Base-by-base conservation (phyloP, 2,329 filamentous ascomycete genomes). In the Hymenoscyphus infarciens region DNA sequence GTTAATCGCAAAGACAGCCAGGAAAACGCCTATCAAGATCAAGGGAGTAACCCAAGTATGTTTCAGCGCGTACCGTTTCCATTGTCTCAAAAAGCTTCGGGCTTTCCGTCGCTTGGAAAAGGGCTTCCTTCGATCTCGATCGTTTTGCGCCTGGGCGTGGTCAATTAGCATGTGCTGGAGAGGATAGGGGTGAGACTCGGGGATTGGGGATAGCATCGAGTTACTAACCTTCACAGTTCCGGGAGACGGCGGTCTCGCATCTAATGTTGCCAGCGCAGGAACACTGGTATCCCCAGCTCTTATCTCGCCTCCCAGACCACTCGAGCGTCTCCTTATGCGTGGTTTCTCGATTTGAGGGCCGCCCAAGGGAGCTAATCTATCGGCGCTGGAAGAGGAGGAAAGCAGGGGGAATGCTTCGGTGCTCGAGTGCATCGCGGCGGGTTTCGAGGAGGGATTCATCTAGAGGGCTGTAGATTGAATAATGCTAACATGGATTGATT, bases 1-100 rank as follows among this genome's bases (percentile, higher is more conserved):
- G 74, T 92, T 89, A 72, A 91, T 74, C 68, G 86, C 85, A 77
- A 94, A 97, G 65, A 86, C 81, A 57, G 81, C 77, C 64, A 90
- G 77, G 73, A 93, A 81, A 73, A 87, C 71, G 63, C 82, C 65
- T 63, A 91, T 77, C 63, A 96, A 78, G 68, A 89, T 75, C 63
- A 95, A 83, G 27, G 94, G 93, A 38, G 86, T 74, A 63, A 82
- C 77, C 76, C 81, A 88, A 56, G 85, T 87, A 75, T 86, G 83
- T 75, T 84, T 87, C 70, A 84, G 69, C 64, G 76, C 75, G 63
- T 69, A 70, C 61, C 71, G 67, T 56, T 70, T 71, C 68, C 77
- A 80, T 72, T 85, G 82, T 69, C 82, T 82, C 42, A 83, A 73
- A 62, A 75, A 63, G 3, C 70, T 71, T 59, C 61, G 70, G 6